These are phyloP conservation scores for Corymbia calophylla DNA, from an alignment of 441 rosid species.

Conservation along the genomic window DNA sequence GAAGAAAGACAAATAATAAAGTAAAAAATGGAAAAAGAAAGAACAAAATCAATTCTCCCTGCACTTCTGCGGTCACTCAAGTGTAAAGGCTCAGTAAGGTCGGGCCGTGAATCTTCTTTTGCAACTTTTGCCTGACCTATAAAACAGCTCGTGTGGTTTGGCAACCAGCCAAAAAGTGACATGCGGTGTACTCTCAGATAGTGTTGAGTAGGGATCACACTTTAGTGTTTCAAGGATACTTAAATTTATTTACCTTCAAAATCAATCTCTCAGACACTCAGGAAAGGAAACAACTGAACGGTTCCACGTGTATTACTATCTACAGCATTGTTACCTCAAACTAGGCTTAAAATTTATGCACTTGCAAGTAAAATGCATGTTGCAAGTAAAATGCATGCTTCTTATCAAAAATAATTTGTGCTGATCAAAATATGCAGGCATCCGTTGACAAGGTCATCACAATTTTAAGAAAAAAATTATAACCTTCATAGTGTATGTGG, in stretches of 20 bases:
- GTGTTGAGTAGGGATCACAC: not conserved
- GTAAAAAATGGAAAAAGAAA: not conserved
- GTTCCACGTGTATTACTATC: not conserved
- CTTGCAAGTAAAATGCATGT: not conserved
- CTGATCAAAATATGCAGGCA: not conserved
- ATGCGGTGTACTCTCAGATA: not conserved
- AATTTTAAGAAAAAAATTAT: not conserved
- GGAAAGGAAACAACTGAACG: not conserved
- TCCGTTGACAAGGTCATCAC: not conserved
- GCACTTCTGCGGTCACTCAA: not conserved
- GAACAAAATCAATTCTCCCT: not conserved
- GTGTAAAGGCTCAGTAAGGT: not conserved
- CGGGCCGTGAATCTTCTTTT: not conserved
- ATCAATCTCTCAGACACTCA: not conserved
- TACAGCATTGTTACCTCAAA: not conserved
- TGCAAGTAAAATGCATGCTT: not conserved
- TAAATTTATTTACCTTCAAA: not conserved
- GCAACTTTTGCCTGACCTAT: not conserved
- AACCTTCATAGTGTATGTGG: slow-evolving; percentile 88
- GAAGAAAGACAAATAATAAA: not conserved
- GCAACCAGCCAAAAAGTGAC: not conserved
- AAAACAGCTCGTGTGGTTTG: not conserved
- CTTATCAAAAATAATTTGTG: not conserved
- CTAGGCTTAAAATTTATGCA: not conserved
- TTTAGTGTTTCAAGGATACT: not conserved